Percentiles rank a stretch among this genome's conserved stretches.
Evolutionary conservation across 208 protist species (phyloP).

Genomic region (Leishmania major): DNA sequence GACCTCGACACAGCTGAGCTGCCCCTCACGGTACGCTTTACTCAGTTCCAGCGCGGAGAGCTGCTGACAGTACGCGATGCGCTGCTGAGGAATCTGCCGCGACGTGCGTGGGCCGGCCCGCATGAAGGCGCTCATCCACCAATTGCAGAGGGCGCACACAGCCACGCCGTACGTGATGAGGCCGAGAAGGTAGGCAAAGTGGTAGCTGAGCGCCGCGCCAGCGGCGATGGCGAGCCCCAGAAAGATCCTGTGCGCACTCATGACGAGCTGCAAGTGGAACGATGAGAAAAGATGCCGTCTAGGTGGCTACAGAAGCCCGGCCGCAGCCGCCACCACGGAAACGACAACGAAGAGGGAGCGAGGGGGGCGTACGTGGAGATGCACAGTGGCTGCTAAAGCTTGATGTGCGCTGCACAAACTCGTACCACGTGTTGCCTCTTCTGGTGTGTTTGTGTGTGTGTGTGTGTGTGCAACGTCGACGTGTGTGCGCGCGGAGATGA

Average conservation of each 20-base stretch:
- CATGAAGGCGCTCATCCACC: slow-evolving; percentile 47
- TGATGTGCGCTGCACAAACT: too few relatives aligned
- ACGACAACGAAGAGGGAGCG: background rate
- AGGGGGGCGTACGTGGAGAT: background rate
- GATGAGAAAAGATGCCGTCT: background rate
- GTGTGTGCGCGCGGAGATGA: too few relatives aligned
- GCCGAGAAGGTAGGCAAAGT: slow-evolving; percentile 34
- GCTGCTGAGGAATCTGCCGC: slow-evolving; percentile 68
- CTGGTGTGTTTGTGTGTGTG: too few relatives aligned
- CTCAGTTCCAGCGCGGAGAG: slow-evolving; percentile 78
- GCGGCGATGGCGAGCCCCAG: slow-evolving; percentile 22
- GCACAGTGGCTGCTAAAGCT: too few relatives aligned
- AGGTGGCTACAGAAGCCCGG: background rate
- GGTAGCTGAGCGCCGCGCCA: slow-evolving; percentile 24
- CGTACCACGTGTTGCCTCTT: too few relatives aligned
- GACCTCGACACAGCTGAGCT: slow-evolving; percentile 64
- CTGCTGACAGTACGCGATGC: slow-evolving; percentile 75
- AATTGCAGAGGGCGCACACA: slow-evolving; percentile 49
- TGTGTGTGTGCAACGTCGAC: too few relatives aligned
- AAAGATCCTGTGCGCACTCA: slow-evolving; percentile 12
- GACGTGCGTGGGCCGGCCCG: slow-evolving; percentile 57
- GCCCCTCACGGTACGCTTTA: slow-evolving; percentile 60
- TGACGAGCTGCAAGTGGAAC: background rate
- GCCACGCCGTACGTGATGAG: slow-evolving; percentile 37
- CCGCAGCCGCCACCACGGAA: too few relatives aligned